phyloP scores from a whole-genome alignment of 208 protist genomes.

The Herpetomonas tarakana region DNA sequence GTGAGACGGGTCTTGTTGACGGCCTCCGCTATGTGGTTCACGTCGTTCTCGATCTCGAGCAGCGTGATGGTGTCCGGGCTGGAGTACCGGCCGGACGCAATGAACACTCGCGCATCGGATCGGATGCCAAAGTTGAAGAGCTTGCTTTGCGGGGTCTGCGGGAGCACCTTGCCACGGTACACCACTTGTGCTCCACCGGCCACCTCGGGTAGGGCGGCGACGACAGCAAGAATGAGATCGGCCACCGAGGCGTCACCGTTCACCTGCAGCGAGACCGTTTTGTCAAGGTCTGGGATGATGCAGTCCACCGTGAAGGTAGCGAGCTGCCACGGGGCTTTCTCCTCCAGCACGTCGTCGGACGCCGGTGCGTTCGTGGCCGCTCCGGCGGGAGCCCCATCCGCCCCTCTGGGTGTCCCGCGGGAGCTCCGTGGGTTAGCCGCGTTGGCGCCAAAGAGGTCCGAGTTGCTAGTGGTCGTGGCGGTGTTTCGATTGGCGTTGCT shows the following conservation, averaged over 20 bases:
- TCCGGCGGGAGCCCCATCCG: not conserved
- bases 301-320: conserved; percentile 36
- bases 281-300: conserved; percentile 37
- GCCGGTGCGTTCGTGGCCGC: not conserved
- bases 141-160: conserved; percentile 20
- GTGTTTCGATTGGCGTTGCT: not conserved
- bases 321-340: conserved; percentile 18
- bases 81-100: conserved; percentile 45
- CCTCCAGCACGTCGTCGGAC: conserved; percentile 7
- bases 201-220: conserved; percentile 23
- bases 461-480: too few species aligned
- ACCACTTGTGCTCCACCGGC: conserved; percentile 34
- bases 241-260: conserved; percentile 43
- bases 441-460: too few species aligned
- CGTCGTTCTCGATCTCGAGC: conserved; percentile 59
- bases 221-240: conserved; percentile 38
- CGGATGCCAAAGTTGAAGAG: conserved; percentile 61
- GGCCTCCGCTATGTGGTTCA: conserved; percentile 25
- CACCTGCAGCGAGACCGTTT: conserved; percentile 30
- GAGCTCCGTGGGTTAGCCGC: too few species aligned
- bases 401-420: too few species aligned
- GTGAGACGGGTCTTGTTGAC: conserved; percentile 20
- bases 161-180: conserved; percentile 60
- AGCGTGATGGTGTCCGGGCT: conserved; percentile 57
- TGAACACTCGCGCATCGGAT: conserved; percentile 38